Evolutionary conservation across 1,284 basidiomycete genomes (phyloP).

Genomic region (Puccinia coronata): DNA sequence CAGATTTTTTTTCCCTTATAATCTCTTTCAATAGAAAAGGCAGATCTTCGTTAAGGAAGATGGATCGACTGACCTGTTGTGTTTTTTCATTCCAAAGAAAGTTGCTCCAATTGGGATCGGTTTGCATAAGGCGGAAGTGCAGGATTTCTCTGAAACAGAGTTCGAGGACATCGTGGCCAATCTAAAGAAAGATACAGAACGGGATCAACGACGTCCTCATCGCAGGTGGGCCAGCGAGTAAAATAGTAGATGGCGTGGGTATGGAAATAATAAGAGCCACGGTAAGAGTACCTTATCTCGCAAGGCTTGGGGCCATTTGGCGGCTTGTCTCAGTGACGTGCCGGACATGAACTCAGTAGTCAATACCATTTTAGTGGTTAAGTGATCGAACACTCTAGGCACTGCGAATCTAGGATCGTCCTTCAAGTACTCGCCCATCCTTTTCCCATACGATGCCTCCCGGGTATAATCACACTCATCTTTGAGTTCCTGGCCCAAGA

Average conservation of each 20-base stretch:
- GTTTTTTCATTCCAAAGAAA: slow-evolving; percentile 80
- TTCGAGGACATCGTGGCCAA: slow-evolving; percentile 77
- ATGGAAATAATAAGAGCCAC: not conserved
- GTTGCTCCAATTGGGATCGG: slow-evolving; percentile 98
- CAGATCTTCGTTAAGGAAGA: no score
- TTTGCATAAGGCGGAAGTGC: slow-evolving; percentile 91
- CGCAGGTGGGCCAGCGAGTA: not conserved
- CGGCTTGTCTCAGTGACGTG: slow-evolving; percentile 67
- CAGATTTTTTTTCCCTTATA: slow-evolving; percentile 4
- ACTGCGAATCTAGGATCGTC: slow-evolving; percentile 73
- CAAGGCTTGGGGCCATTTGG: slow-evolving; percentile 63
- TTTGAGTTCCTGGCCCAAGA: slow-evolving; percentile 84
- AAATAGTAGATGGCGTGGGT: not conserved
- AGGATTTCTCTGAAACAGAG: slow-evolving; percentile 89
- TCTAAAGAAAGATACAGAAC: slow-evolving; percentile 62
- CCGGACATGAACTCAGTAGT: slow-evolving; percentile 87
- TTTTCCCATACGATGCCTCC: slow-evolving; percentile 74
- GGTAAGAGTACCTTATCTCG: slow-evolving; percentile 69
- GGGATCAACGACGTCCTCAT: not conserved
- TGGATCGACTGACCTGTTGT: slow-evolving; percentile 58
- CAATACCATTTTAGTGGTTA: slow-evolving; percentile 77
- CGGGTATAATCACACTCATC: slow-evolving; percentile 93
- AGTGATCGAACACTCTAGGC: slow-evolving; percentile 75
- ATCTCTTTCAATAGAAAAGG: no score
- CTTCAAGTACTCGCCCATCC: slow-evolving; percentile 68